Base-by-base conservation (phyloP, 768 basidiomycete species). In the Baorangia bicolor region DNA sequence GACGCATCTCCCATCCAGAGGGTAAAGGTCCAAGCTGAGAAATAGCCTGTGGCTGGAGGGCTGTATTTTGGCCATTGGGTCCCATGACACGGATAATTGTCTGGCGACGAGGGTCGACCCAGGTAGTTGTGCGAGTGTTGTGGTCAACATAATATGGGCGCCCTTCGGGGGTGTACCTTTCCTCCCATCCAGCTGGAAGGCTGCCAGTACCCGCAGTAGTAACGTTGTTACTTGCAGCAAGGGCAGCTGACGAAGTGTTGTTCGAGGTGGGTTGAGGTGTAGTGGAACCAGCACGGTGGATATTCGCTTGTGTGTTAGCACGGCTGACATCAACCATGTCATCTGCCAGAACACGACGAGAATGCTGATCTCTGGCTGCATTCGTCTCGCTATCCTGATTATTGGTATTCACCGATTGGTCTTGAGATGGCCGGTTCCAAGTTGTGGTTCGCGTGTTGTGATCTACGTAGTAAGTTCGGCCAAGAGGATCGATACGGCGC, bases 1-100 rank as follows among this genome's bases (percentile, higher is more conserved):
- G 88, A 43, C 97, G 92, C 97, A 99, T 99, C 74, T 99, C 97
- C 97, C 97, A 99, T 52, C 97, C 97, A 39, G 92, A 94, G 5
- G 97, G 97, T 21, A 99, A 74, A 28, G 97, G 97, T 3, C 97
- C 97, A 23, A 99, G 88, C 69, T 98, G 96, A 12, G 92, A 92
- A 53, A 98, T 96, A 11, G 94, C 89, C 72, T 98, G 95, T 10
- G 94, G 93, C 70, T 98, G 95, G 27, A 94, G 78, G 6, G 89
- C 83, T 16, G 93, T 76, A 60, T 90, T 90, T 73, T 92, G 92
- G 12, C 95, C 94, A 65, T 85, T 86, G 21, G 94, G 93, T 20
- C 93, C 95, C 87, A 98, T 91, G 45, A 98, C 95, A 59, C 96
- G 94, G 56, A 98, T 89, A 57, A 98, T 84, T 12, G 94, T 94